A percentile compares a stretch with the other conserved stretches of the same genome.
phyloP scores from a whole-genome alignment of 148 eudicot genomes.

The Fagopyrum esculentum region DNA sequence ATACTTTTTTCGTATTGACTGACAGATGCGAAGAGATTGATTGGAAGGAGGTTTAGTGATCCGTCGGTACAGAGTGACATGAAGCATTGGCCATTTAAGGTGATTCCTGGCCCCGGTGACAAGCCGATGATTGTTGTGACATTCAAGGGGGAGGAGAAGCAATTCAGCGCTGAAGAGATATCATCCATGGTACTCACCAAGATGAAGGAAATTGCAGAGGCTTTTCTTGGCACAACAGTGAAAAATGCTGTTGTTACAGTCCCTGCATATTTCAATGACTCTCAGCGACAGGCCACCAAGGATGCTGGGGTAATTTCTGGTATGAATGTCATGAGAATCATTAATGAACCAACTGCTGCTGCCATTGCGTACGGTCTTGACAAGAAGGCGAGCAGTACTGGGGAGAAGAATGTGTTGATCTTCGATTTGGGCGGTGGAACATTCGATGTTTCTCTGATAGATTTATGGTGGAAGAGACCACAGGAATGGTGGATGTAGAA shows the following conservation, averaged over 20 bases:
- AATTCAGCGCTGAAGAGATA: conserved; percentile 8
- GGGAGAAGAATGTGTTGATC: conserved; percentile 16
- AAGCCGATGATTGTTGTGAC: conserved; percentile 14
- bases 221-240: conserved; percentile 11
- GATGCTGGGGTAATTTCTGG: conserved; percentile 9
- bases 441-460: conserved; percentile 14
- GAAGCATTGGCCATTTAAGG: conserved; percentile 17
- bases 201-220: conserved; percentile 18
- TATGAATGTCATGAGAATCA: conserved; percentile 2
- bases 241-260: conserved; percentile 16
- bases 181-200: conserved; percentile 12
- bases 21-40: conserved; percentile 14
- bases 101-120: conserved; percentile 7
- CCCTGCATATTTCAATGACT: conserved; percentile 16
- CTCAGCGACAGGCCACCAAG: conserved; percentile 9
- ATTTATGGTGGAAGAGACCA: too few relatives aligned
- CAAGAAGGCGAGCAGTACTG: conserved; percentile 13
- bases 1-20: background rate
- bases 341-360: conserved; percentile 14
- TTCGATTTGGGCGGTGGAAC: conserved; percentile 17
- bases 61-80: conserved; percentile 14
- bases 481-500: too few relatives aligned
- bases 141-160: conserved; percentile 14
- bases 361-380: conserved; percentile 17
- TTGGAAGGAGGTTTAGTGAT: conserved; percentile 15